A percentile compares a stretch with the other conserved stretches of the same genome.
Conservation (phyloP, 805 yeast species). For the Candida hungchunana region DNA sequence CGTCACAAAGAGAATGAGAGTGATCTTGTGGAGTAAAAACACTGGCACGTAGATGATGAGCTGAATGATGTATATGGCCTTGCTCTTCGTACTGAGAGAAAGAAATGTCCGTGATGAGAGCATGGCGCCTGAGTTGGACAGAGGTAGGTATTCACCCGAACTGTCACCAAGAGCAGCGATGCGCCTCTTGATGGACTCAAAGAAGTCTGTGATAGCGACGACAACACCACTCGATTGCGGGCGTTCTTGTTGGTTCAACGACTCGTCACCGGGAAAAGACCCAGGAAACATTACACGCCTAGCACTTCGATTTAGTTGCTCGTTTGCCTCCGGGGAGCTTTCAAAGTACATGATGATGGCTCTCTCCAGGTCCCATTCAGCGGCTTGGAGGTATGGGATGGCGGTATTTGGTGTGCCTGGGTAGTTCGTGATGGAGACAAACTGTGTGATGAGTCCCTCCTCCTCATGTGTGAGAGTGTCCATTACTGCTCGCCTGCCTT, state of each 20-base stretch:
- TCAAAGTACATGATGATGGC: conserved; percentile 26
- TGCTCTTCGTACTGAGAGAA: conserved; percentile 24
- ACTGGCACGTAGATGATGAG: conserved; percentile 32
- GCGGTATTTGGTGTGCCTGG: conserved; percentile 19
- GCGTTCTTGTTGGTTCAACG: background rate
- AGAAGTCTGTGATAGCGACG: conserved; percentile 20
- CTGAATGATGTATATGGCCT: conserved; percentile 27
- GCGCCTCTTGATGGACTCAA: conserved; percentile 25
- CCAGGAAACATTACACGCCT: conserved; percentile 18
- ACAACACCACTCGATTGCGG: conserved; percentile 6
- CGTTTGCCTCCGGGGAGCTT: conserved; percentile 22
- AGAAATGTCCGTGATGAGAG: conserved; percentile 7
- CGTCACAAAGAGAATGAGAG: conserved; percentile 24
- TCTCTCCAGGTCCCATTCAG: conserved; percentile 38
- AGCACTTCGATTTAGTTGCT: conserved; percentile 17
- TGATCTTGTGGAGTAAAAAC: conserved; percentile 27
- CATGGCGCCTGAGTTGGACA: conserved; percentile 23
- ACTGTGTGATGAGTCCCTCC: conserved; percentile 11
- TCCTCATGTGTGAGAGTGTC: conserved; percentile 15
- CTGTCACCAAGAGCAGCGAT: conserved; percentile 20
- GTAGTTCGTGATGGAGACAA: conserved; percentile 20
- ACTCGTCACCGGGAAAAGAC: conserved; percentile 18
- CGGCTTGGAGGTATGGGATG: conserved; percentile 22
- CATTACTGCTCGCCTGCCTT: too few relatives aligned
- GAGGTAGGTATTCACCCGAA: conserved; percentile 26